Base-by-base conservation (phyloP, 2,329 filamentous ascomycete species). In the Phialocephala subalpina region DNA sequence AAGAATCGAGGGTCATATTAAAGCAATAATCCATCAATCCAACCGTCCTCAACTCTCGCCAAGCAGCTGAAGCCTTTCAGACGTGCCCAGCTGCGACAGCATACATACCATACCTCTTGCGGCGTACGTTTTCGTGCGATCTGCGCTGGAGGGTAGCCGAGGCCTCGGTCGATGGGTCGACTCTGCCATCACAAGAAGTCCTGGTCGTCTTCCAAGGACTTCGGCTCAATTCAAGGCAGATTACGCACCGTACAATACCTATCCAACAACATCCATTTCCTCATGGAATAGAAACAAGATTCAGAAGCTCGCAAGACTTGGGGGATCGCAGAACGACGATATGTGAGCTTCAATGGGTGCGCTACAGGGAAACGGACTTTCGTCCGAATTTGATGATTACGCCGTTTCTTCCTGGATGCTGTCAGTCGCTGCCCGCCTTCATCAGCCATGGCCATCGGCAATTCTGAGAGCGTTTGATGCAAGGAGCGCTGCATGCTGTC, bases 121-220 rank as follows among this genome's bases (percentile, higher is more conserved):
- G 66, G 63, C 63, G 59, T 67, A 45, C 66, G 55, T 67, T 67
- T 63, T 60, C 62, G 62, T 63, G 29, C 35, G 64, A 66, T 66
- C 64, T 66, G 55, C 55, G 25, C 56, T 66, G 45, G 27, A 66
- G n/a, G 60, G 47, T 63, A 53, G 64, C 60, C 60, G 56, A 66
- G 42, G 64, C 60, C 56, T 66, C 45, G 22, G n/a, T 52, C 25
- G 47, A 52, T 33, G 59, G 64, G 63, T 66, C 42, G 33, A 66
- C 59, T 66, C 59, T 59, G 59, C 59, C 63, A 47, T 66, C 38
- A 66, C 60, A 66, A 66, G 59, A 53, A 52, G 53, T 59, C 53
- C 25, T 66, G 29, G 53, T 42, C 42, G 29, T 66, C 59, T 66
- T 63, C 64, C 29, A 66, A 59, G 59, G 52, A 66, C 64, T 52